A percentile compares a stretch with the other conserved stretches of the same genome.
phyloP scores from a whole-genome alignment of 164 flowering plant genomes.

The Chimonanthus praecox region DNA sequence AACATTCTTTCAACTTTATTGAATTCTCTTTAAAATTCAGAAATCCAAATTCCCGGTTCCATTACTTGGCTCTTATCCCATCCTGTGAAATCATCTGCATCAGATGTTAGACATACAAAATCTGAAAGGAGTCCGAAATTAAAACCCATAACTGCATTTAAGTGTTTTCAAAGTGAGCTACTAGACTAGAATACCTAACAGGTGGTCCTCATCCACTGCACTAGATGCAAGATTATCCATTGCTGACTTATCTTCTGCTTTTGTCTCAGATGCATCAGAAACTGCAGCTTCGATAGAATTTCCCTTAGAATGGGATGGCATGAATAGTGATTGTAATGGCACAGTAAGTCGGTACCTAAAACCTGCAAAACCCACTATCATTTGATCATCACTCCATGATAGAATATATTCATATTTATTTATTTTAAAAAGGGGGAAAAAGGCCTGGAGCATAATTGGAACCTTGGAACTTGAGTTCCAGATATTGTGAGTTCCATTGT shows the following conservation, averaged over 20 bases:
- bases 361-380: constrained; percentile 26
- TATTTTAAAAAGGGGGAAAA: background rate
- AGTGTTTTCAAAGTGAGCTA: background rate
- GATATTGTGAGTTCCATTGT: background rate
- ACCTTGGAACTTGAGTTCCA: background rate
- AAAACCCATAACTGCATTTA: background rate
- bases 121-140: too few relatives aligned
- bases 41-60: too few relatives aligned
- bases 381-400: background rate
- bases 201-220: constrained; percentile 11
- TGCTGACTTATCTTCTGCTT: constrained; percentile 6
- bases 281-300: constrained; percentile 4
- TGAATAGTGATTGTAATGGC: constrained; percentile 25
- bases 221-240: background rate
- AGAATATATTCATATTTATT: background rate
- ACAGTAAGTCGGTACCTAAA: constrained; percentile 23
- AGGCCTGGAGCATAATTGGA: background rate
- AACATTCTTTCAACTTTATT: too few relatives aligned
- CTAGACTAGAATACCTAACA: constrained; percentile 31
- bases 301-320: constrained; percentile 7
- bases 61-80: too few relatives aligned
- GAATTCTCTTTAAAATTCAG: too few relatives aligned
- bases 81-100: too few relatives aligned
- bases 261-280: constrained; percentile 18
- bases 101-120: too few relatives aligned